These are phyloP conservation scores for Cyamopsis tetragonoloba DNA, from an alignment of 306 rosid species.

Conservation along the genomic window DNA sequence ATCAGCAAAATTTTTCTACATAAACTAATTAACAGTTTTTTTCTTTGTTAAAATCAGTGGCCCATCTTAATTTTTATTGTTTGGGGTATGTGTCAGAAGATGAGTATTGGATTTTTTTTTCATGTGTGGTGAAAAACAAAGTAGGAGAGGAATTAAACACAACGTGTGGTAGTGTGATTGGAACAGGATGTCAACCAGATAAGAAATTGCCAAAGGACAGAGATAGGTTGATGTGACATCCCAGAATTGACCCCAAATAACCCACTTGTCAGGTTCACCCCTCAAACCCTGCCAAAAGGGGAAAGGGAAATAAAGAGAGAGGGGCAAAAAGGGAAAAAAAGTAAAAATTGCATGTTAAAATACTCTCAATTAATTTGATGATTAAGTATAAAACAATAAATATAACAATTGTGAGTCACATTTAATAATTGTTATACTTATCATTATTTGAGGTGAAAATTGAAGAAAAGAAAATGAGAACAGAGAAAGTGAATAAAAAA, in stretches of 20 bases:
- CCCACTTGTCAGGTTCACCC: constrained; percentile 47
- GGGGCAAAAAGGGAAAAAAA: background rate
- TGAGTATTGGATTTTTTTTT: background rate
- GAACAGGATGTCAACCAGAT: constrained; percentile 63
- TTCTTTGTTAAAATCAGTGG: background rate
- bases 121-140: constrained; percentile 7
- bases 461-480: too few species aligned
- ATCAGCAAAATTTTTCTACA: background rate
- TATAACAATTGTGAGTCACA: too few species aligned
- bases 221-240: constrained; percentile 67
- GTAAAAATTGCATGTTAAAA: too few species aligned
- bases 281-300: constrained; percentile 31
- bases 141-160: constrained; percentile 31
- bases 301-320: constrained; percentile 21
- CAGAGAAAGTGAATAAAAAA: too few species aligned
- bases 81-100: constrained; percentile 25
- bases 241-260: constrained; percentile 47
- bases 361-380: too few species aligned
- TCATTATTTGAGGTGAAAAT: too few species aligned
- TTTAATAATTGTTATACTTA: too few species aligned
- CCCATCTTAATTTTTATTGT: constrained; percentile 1
- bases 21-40: background rate
- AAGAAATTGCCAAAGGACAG: constrained; percentile 66
- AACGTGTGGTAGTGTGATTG: constrained; percentile 33
- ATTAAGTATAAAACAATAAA: too few species aligned